Base-by-base conservation (phyloP, 352 stramenopile genomes). In the Phytophthora sansomeana region DNA sequence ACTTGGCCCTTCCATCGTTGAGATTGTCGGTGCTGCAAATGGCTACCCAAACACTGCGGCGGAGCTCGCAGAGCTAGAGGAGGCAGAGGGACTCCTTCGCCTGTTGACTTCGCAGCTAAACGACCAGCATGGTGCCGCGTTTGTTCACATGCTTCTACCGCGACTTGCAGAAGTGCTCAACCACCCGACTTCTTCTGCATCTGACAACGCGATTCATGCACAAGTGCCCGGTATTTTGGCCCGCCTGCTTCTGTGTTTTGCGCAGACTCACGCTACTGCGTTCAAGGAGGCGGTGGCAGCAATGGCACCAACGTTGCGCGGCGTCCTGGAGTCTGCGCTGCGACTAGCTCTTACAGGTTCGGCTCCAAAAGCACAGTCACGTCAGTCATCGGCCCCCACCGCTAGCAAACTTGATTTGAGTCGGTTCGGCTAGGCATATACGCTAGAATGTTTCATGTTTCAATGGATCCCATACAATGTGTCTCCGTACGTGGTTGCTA, bases 61-160 rank as follows among this genome's bases (percentile, higher is more conserved):
- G 21, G 21, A 24, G 21, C 21, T 24, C 21, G 21, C 21, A 3
- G 21, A 24, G 21, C 21, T 24, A 24, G 21, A 24, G 21, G 21
- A 24, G 21, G 21, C 21, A 24, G 21, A 24, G 21, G 21, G 21
- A 24, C 21, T 24, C 21, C 21, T 24, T 24, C 21, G 21, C 21
- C 21, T 24, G 21, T 24, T 24, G 21, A 24, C 21, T 24, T 24
- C 21, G 21, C 21, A 24, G 21, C 56, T 94, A 10, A 66, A 80
- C 36, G 83, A 88, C 8, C 46, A 63, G 0, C 71, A 80, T 54
- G 78, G 79, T 5, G 53, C 69, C 3, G 52, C 71, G 21, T 91
- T 92, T 60, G 86, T 92, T 24, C 64, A 72, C 16, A 65, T 92
- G 42, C 57, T 92, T 52, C 71, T 92, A 7, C 80, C 86, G 5